These are phyloP conservation scores for Hordeum marinum DNA, from an alignment of 176 grass and related monocot species.

Conservation along the genomic window DNA sequence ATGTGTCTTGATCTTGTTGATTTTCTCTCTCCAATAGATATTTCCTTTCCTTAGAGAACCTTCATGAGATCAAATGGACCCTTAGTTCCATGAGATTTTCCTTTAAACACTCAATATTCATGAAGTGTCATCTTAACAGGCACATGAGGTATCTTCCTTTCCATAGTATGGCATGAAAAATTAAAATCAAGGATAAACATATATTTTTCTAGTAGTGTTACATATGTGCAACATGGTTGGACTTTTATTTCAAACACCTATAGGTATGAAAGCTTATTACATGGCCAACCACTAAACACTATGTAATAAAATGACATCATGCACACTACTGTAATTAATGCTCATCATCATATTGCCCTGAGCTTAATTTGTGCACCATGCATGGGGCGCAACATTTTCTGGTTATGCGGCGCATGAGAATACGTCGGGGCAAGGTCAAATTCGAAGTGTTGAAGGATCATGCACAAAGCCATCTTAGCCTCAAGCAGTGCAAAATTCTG, in stretches of 20 bases:
- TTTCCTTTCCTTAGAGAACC: too few relatives aligned
- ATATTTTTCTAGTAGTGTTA: neutral
- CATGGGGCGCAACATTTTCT: neutral
- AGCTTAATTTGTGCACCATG: neutral
- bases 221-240: neutral
- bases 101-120: too few relatives aligned
- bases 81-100: neutral
- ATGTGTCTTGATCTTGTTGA: too few relatives aligned
- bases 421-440: neutral
- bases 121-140: neutral
- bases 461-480: neutral
- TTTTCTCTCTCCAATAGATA: too few relatives aligned
- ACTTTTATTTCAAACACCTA: neutral
- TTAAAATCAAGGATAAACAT: neutral
- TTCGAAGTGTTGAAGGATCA: neutral
- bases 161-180: neutral
- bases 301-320: neutral
- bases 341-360: neutral
- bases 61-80: neutral
- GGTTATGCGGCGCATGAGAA: neutral
- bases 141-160: neutral
- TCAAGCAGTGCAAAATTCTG: neutral
- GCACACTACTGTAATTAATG: neutral
- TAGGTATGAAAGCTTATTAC: neutral
- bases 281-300: neutral